Percentiles rank a stretch among this genome's conserved stretches.
Evolutionary conservation across 208 protist genomes (phyloP).

Genomic region (Vickermania ingenoplastis): DNA sequence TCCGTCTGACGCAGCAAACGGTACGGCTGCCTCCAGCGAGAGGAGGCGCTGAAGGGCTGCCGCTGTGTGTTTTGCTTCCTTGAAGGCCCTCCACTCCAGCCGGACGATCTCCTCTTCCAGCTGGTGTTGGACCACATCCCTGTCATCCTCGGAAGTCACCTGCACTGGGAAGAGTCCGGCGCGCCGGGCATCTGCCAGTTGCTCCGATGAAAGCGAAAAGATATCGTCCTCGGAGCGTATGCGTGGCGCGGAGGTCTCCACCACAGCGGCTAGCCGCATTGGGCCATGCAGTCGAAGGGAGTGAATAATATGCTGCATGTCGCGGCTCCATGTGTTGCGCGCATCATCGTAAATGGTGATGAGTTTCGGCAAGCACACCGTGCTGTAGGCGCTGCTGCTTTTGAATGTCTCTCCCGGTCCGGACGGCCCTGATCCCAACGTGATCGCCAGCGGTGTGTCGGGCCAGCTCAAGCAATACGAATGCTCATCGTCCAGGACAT

Average conservation of each 20-base stretch:
- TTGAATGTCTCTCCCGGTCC: no score
- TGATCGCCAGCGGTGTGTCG: slow-evolving; percentile 25
- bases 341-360: neutral
- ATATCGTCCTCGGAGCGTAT: slow-evolving; percentile 66
- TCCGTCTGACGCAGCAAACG: slow-evolving; percentile 19
- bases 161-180: no score
- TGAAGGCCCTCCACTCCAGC: slow-evolving; percentile 72
- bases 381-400: no score
- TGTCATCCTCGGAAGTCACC: no score
- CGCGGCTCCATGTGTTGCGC: no score
- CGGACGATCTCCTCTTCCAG: no score
- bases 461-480: slow-evolving; percentile 85
- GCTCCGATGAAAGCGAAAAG: slow-evolving; percentile 36
- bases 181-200: slow-evolving; percentile 22
- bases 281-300: no score
- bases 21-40: slow-evolving; percentile 57
- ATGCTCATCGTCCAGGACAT: slow-evolving; percentile 51
- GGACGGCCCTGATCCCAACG: no score
- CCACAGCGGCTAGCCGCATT: no score
- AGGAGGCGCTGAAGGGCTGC: slow-evolving; percentile 62
- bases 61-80: slow-evolving; percentile 48
- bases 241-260: no score
- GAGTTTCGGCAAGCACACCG: neutral
- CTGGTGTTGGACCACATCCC: no score
- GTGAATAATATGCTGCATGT: no score